Evolutionary conservation across 768 basidiomycete genomes (phyloP).

Genomic region (Hericium rajendrae): DNA sequence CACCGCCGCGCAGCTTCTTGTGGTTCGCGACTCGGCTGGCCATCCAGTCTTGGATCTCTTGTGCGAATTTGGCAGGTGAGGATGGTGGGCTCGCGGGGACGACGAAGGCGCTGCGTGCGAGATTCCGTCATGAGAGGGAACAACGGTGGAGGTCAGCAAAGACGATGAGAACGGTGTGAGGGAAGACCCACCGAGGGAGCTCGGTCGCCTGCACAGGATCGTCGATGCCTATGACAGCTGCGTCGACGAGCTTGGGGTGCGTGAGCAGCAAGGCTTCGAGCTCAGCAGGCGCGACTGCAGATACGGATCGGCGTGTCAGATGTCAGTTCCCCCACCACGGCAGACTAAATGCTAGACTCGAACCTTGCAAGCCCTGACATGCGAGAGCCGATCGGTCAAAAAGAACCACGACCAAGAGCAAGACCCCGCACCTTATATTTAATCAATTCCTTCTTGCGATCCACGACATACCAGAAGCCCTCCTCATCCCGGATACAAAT

Average conservation of each 20-base stretch:
- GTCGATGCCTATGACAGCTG: conserved; percentile 71
- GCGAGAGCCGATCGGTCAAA: neutral
- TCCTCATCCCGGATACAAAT: conserved; percentile 56
- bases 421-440: conserved; percentile 50
- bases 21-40: conserved; percentile 59
- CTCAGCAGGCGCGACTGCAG: conserved; percentile 74
- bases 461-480: conserved; percentile 68
- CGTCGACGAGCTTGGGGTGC: conserved; percentile 70
- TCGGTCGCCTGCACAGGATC: conserved; percentile 66
- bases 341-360: conserved; percentile 4
- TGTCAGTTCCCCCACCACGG: neutral
- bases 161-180: neutral
- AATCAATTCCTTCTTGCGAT: conserved; percentile 66
- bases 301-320: neutral
- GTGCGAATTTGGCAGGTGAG: conserved; percentile 27
- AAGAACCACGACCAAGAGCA: neutral
- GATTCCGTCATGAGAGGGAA: neutral
- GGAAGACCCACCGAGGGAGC: conserved; percentile 48
- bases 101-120: conserved; percentile 45
- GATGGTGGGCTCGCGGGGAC: conserved; percentile 34
- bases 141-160: too few species aligned
- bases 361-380: conserved; percentile 14
- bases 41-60: conserved; percentile 57
- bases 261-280: conserved; percentile 68
- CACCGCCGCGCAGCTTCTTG: conserved; percentile 68